Base-by-base conservation (phyloP, 768 basidiomycete genomes). In the Lepiota brunneoincarnata region DNA sequence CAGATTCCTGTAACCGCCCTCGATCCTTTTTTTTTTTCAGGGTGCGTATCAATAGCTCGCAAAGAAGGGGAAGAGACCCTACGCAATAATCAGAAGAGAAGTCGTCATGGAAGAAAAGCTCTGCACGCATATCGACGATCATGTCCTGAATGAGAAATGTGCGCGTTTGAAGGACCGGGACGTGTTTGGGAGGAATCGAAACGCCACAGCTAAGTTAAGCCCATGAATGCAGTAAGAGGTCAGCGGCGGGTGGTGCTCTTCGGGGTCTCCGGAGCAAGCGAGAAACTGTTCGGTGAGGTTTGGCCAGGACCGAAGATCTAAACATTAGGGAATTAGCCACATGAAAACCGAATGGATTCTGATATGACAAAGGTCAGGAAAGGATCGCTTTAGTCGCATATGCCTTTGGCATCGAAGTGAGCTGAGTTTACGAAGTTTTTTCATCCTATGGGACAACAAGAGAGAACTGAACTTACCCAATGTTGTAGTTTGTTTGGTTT, bases 341-440 rank as follows among this genome's bases (percentile, higher is more conserved):
- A 57, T 42, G 23, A 15, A 21, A 36, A 31, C 44, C 14, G 9
- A 53, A 31, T 10, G 49, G 15, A 17, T 21, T 2, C 6, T 12
- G 54, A 18, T 1, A 20, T 26, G 49, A 35, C n/a, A 49, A 58
- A 23, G 54, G 49, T 81, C 79, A 81, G 70, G 69, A 59, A 59
- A 66, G 56, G 54, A 69, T 68, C 73, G 75, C 60, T 49, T 77
- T 79, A 69, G 77, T 83, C 81, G 82, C 81, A 77, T 76, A 58
- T 69, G 71, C 77, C 60, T 59, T 61, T 49, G 66, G 75, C 73
- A 48, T 82, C 81, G 81, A 82, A 81, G 81, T 83, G 81, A 83
- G 81, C 81, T 83, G 81, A 82, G 81, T 81, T 76, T 62, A 64
- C 63, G 62, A 61, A 55, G 36, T 55, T 50, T 48, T 62, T 57